Evolutionary conservation across 345 rosid species (phyloP).

Genomic region (Gossypium thurberi): DNA sequence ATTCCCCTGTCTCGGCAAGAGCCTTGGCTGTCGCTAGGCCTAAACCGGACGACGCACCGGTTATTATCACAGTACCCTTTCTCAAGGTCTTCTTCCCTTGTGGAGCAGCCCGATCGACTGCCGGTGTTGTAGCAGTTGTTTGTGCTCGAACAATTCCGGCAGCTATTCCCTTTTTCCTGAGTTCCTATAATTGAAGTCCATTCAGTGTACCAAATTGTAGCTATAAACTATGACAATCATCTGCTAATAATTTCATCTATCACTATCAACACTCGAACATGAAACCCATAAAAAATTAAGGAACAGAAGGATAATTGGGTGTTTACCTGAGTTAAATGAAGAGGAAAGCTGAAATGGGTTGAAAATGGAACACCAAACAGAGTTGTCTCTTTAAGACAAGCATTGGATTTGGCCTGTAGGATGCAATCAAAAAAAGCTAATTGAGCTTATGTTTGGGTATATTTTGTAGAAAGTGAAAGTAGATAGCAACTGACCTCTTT

Average conservation of each 20-base stretch:
- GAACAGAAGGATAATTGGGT: not conserved
- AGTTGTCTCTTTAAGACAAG: slow-evolving; percentile 53
- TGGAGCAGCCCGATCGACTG: slow-evolving; percentile 20
- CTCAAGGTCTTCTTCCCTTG: slow-evolving; percentile 68
- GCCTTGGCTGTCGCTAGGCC: slow-evolving; percentile 85
- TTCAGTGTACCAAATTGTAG: slow-evolving; percentile 22
- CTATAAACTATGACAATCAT: not conserved
- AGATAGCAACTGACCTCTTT: slow-evolving; percentile 40
- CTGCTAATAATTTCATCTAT: not conserved
- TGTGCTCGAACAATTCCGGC: not conserved
- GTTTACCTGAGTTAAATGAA: slow-evolving; percentile 48
- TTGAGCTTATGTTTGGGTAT: not conserved
- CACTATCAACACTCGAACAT: not conserved
- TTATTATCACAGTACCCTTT: slow-evolving; percentile 58
- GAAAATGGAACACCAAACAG: slow-evolving; percentile 64
- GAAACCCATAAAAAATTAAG: not conserved
- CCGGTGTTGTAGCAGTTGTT: not conserved
- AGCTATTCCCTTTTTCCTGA: not conserved
- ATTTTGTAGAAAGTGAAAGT: not conserved
- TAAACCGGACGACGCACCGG: slow-evolving; percentile 79
- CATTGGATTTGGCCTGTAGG: slow-evolving; percentile 45
- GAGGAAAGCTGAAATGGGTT: slow-evolving; percentile 40
- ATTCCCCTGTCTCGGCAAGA: slow-evolving; percentile 72
- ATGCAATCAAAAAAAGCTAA: not conserved
- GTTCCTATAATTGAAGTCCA: slow-evolving; percentile 22